A percentile compares a stretch with the other conserved stretches of the same genome.
Conservation (phyloP, 164 flowering plant genomes). For the Liquidambar formosana region DNA sequence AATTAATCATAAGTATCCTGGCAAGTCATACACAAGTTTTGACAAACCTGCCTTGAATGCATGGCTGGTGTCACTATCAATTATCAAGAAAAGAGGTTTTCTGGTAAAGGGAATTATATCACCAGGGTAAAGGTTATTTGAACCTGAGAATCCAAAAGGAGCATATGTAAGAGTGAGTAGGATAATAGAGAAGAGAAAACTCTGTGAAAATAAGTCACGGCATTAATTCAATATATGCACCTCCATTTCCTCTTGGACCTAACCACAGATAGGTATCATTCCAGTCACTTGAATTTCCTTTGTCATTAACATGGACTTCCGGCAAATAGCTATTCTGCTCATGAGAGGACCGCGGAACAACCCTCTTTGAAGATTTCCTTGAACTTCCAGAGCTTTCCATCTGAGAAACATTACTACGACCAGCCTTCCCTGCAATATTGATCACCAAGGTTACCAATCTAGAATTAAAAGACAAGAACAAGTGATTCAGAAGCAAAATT, state of each 20-base stretch:
- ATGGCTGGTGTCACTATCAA: slow-evolving; percentile 95
- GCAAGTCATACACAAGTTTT: slow-evolving; percentile 42
- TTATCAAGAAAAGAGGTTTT: slow-evolving; percentile 81
- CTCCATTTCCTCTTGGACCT: slow-evolving; percentile 75
- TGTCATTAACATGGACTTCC: slow-evolving; percentile 32
- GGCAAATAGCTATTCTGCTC: slow-evolving; percentile 26
- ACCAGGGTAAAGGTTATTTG: slow-evolving; percentile 72
- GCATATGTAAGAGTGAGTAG: background rate
- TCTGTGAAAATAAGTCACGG: background rate
- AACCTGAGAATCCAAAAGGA: slow-evolving; percentile 50
- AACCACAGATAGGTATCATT: slow-evolving; percentile 53
- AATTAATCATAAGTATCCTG: background rate
- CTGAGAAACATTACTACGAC: slow-evolving; percentile 35
- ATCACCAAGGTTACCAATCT: slow-evolving; percentile 8
- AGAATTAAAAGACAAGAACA: background rate
- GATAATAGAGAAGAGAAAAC: background rate
- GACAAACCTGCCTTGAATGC: slow-evolving; percentile 99
- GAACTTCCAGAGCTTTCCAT: slow-evolving; percentile 53
- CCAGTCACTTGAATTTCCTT: slow-evolving; percentile 38
- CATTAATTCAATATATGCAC: slow-evolving; percentile 30
- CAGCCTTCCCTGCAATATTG: slow-evolving; percentile 55
- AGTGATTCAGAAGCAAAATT: background rate
- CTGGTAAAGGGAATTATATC: slow-evolving; percentile 95
- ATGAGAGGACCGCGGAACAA: slow-evolving; percentile 30
- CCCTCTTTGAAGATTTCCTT: slow-evolving; percentile 46